Percentiles rank a stretch among this genome's conserved stretches.
Evolutionary conservation across 176 grass and related monocot genomes (phyloP).

Genomic region (Urochloa ruziziensis): DNA sequence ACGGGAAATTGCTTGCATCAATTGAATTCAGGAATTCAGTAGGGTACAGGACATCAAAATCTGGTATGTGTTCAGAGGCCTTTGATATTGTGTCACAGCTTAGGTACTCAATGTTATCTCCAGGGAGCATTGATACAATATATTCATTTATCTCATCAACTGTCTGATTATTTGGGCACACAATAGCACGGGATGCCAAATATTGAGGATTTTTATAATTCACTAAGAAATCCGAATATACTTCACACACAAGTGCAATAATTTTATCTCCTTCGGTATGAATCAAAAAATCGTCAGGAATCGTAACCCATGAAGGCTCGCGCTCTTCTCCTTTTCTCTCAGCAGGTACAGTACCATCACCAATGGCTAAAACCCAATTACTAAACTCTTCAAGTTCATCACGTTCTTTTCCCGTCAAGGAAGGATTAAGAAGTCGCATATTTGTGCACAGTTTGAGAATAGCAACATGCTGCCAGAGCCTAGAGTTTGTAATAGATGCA

Average conservation of each 20-base stretch:
- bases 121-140: not conserved
- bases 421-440: not conserved
- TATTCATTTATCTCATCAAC: not conserved
- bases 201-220: not conserved
- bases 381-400: not conserved
- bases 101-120: not conserved
- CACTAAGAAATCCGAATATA: not conserved
- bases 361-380: not conserved
- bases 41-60: not conserved
- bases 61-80: not conserved
- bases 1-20: not conserved
- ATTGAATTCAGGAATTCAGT: not conserved
- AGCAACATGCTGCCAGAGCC: not conserved
- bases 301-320: not conserved
- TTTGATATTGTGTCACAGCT: not conserved
- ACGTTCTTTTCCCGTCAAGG: no score
- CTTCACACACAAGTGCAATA: not conserved
- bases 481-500: not conserved
- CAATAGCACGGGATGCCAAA: not conserved
- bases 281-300: not conserved
- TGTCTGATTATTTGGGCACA: not conserved
- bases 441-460: not conserved
- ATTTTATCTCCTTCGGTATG: not conserved
- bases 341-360: not conserved
- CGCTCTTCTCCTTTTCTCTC: not conserved